These are phyloP conservation scores for Kurtzmaniella quercitrusa DNA, from an alignment of 1,139 yeast species.

Conservation along the genomic window DNA sequence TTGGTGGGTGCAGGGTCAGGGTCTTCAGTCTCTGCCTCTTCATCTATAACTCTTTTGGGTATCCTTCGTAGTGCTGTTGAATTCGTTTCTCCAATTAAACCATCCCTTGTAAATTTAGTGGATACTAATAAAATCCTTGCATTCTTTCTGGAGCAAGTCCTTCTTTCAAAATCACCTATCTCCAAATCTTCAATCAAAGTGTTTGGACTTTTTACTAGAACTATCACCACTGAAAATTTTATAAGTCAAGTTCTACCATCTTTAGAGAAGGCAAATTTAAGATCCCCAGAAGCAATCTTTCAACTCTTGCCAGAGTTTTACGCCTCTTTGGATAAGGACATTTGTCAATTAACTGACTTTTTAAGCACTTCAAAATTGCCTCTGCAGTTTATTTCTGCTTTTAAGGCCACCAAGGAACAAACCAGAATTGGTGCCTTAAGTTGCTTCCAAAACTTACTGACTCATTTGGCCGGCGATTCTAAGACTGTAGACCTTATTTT, in stretches of 20 bases:
- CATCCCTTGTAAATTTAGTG: slow-evolving; percentile 29
- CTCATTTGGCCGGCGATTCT: slow-evolving; percentile 10
- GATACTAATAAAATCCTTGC: slow-evolving; percentile 16
- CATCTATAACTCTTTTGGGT: slow-evolving; percentile 28
- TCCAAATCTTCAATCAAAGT: slow-evolving; percentile 16
- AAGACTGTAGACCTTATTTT: slow-evolving; percentile 14
- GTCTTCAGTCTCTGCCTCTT: slow-evolving; percentile 4
- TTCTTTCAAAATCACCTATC: slow-evolving; percentile 44
- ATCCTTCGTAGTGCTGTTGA: slow-evolving; percentile 33
- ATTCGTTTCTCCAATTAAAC: slow-evolving; percentile 38
- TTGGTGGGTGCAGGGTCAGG: slow-evolving; percentile 5
- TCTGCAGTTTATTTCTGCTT: slow-evolving; percentile 54
- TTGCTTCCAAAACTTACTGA: slow-evolving; percentile 24
- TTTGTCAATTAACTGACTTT: slow-evolving; percentile 27
- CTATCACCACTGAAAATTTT: slow-evolving; percentile 41
- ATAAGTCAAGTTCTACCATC: slow-evolving; percentile 47
- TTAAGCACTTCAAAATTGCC: slow-evolving; percentile 46
- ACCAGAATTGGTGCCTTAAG: slow-evolving; percentile 53
- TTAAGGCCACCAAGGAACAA: slow-evolving; percentile 67
- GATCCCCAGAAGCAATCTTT: slow-evolving; percentile 77
- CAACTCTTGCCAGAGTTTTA: slow-evolving; percentile 49
- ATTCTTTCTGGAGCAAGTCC: slow-evolving; percentile 27
- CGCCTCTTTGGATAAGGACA: slow-evolving; percentile 22
- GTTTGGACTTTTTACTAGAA: slow-evolving; percentile 37
- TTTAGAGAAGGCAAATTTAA: slow-evolving; percentile 70